phyloP scores from a whole-genome alignment of 2,329 filamentous ascomycete genomes.

The Ascochyta clinopodiicola region DNA sequence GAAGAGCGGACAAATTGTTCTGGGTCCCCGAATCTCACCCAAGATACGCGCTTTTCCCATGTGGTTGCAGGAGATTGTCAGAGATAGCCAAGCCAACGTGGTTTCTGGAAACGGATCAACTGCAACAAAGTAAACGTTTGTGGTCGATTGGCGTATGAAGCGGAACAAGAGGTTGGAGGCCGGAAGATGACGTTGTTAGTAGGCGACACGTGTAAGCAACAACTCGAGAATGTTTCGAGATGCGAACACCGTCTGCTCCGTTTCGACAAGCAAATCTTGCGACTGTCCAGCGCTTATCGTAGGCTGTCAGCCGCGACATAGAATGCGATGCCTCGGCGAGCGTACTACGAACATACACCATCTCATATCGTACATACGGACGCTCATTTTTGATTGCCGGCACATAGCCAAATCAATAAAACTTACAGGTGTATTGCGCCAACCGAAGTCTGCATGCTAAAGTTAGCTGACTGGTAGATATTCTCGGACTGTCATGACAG shows the following conservation, averaged over 20 bases:
- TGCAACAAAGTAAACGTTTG: conserved; percentile 6
- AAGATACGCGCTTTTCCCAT: conserved; percentile 38
- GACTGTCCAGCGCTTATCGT: conserved; percentile 1
- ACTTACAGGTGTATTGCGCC: conserved; percentile 9
- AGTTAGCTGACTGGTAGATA: conserved; percentile 38
- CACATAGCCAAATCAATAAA: conserved; percentile 10
- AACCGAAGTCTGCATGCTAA: conserved; percentile 27
- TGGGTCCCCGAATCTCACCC: conserved; percentile 39
- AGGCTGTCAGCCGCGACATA: conserved; percentile 3
- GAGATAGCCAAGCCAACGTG: conserved; percentile 38
- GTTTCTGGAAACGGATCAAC: conserved; percentile 39
- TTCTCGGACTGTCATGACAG: conserved; percentile 36
- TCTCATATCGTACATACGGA: neutral
- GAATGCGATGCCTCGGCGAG: conserved; percentile 10
- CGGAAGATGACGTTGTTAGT: neutral
- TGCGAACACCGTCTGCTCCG: conserved; percentile 3
- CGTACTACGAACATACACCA: conserved; percentile 1
- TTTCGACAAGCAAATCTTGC: neutral
- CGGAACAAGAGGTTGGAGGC: neutral
- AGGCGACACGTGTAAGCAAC: neutral
- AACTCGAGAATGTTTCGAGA: neutral
- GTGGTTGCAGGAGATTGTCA: conserved; percentile 45
- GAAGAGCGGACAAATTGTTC: conserved; percentile 51
- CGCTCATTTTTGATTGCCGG: neutral
- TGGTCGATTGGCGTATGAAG: neutral